Conservation (phyloP, 2,329 filamentous ascomycete genomes). For the Colletotrichum echinochloae region DNA sequence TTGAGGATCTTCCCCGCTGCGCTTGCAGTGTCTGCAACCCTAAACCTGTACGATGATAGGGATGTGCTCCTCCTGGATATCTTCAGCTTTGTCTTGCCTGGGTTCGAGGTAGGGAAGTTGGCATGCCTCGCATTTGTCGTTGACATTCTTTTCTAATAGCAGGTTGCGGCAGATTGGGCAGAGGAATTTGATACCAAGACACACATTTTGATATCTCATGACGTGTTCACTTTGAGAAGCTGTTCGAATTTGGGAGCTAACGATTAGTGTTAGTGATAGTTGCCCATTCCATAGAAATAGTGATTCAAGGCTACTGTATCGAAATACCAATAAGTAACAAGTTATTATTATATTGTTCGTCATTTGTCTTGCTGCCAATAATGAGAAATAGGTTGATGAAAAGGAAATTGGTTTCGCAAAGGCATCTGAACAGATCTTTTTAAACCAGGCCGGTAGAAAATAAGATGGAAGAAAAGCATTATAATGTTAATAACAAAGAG, state of each 20-base stretch:
- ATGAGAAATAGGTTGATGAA: background rate
- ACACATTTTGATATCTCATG: conserved; percentile 5
- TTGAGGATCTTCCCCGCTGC: too few species aligned
- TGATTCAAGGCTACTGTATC: too few species aligned
- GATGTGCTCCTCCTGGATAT: background rate
- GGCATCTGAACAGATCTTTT: background rate
- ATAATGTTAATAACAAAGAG: background rate
- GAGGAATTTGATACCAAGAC: conserved; percentile 17
- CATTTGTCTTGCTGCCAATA: background rate
- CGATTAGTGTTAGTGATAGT: too few species aligned
- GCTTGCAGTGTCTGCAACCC: too few species aligned
- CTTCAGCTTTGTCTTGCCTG: background rate
- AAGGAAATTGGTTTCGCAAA: too few species aligned
- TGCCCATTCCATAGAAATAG: too few species aligned
- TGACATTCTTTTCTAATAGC: background rate
- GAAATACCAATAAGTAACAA: too few species aligned
- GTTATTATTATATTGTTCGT: background rate
- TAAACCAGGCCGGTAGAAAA: background rate
- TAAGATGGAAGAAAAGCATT: background rate
- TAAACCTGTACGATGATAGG: background rate
- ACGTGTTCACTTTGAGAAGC: background rate
- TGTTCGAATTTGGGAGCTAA: background rate
- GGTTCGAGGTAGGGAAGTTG: background rate
- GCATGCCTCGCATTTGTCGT: conserved; percentile 10
- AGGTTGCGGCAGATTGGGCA: conserved; percentile 19